Base-by-base conservation (phyloP, 1,139 yeast species). In the Pichia terricola region DNA sequence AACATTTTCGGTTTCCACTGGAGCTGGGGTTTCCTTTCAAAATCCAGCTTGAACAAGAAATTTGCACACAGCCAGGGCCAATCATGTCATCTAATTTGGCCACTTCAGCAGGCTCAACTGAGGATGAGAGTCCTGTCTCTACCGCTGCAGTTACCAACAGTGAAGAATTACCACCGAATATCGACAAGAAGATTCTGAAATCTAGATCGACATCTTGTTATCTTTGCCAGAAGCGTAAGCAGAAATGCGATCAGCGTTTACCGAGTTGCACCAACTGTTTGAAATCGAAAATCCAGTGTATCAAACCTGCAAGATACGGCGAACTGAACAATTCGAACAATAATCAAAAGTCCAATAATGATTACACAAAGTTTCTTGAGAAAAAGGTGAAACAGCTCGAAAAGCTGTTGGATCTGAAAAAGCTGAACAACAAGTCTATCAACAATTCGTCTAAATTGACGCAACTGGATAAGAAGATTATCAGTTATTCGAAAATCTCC, bases 221-320 rank as follows among this genome's bases (percentile, higher is more conserved):
- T 36, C 55, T 73, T 25, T 74, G 79, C 47, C 76, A 73, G 49
- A 69, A 71, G 52, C 57, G 79, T 39, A 74, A 74, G 52, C 77
- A 73, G 52, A 69, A 73, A 52, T 77, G 83, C 59, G 82, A 77
- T 52, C 82, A 77, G 47, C 64, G 78, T 44, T 57, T 72, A 7
- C 83, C 83, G 3, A 67, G 75, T 38, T 77, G 83, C 53, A 73
- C 82, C 7, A 77, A 77, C 37, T 77, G 83, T 59, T 59, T 77
- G 42, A 75, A 75, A 52, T 79, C 82, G 0, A 75, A 72, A 28
- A 75, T 71, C 4, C 63, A 68, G 48, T 77, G 83, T 57, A 64
- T 76, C 3, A 80, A 77, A 53, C 83, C 83, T 0, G 75, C 75
- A 4, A 66, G 75, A 44, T 77, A 77, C 47, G 67, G 70, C 1